phyloP scores from a whole-genome alignment of 306 rosid genomes.

The Medicago arabica region DNA sequence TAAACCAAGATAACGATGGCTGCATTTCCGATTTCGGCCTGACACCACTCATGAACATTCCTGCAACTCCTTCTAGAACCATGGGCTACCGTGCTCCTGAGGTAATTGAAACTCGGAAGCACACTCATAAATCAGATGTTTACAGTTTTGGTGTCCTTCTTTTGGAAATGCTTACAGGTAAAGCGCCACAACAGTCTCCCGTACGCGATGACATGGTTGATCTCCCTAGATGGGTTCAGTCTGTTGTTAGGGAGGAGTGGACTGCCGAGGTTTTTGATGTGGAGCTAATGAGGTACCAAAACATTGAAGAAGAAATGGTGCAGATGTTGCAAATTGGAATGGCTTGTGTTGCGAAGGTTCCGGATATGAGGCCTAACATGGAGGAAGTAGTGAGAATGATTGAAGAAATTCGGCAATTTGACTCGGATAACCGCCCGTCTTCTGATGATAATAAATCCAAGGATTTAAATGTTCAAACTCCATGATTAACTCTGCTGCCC shows the following conservation, averaged over 20 bases:
- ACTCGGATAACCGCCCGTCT: constrained; percentile 96
- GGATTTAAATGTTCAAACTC: constrained; percentile 81
- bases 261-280: constrained; percentile 96
- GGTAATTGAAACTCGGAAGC: constrained; percentile 86
- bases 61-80: constrained; percentile 71
- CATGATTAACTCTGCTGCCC: constrained; percentile 45
- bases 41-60: constrained; percentile 85
- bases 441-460: constrained; percentile 90
- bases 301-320: constrained; percentile 96
- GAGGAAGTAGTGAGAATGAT: constrained; percentile 91
- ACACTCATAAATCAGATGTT: constrained; percentile 89
- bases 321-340: constrained; percentile 97
- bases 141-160: constrained; percentile 90
- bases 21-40: constrained; percentile 85
- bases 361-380: constrained; percentile 90
- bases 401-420: constrained; percentile 91
- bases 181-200: constrained; percentile 85
- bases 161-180: constrained; percentile 92
- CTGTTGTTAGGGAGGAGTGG: constrained; percentile 97
- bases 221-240: constrained; percentile 97
- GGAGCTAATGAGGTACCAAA: constrained; percentile 89
- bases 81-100: constrained; percentile 95
- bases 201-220: constrained; percentile 91
- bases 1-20: constrained; percentile 74
- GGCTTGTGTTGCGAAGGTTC: constrained; percentile 90